A percentile compares a stretch with the other conserved stretches of the same genome.
These are phyloP conservation scores for Bauhinia variegata DNA, from an alignment of 306 rosid species.

Conservation along the genomic window DNA sequence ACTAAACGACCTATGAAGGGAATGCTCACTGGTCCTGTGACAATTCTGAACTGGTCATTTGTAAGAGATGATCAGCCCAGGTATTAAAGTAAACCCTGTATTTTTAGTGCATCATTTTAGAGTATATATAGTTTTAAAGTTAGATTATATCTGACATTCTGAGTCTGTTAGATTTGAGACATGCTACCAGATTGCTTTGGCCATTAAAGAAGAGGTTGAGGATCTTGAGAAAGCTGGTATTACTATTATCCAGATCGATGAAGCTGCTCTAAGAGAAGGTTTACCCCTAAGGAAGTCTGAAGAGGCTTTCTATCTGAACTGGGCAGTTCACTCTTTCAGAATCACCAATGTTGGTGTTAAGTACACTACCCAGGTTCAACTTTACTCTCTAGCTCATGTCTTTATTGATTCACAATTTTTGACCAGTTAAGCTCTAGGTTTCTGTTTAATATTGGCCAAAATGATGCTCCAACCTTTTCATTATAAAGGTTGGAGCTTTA, in stretches of 20 bases:
- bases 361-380: conserved; percentile 74
- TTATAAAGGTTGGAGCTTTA: background rate
- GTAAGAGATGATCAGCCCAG: conserved; percentile 89
- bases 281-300: conserved; percentile 79
- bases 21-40: conserved; percentile 90
- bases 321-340: conserved; percentile 93
- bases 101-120: background rate
- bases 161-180: conserved; percentile 60
- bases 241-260: conserved; percentile 80
- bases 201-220: conserved; percentile 87
- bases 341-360: conserved; percentile 73
- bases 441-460: background rate
- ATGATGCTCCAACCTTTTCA: background rate
- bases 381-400: conserved; percentile 21
- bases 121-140: conserved; percentile 4
- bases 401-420: background rate
- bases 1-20: conserved; percentile 88
- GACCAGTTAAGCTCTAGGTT: background rate
- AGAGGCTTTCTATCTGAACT: conserved; percentile 69
- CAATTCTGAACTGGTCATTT: conserved; percentile 88
- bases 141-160: conserved; percentile 26
- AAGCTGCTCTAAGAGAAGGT: conserved; percentile 92
- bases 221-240: conserved; percentile 85
- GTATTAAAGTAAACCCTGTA: conserved; percentile 36
- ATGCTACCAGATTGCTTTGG: conserved; percentile 91